Conservation (phyloP, 108 stramenopile genomes). For the Discostella pseudostelligera region DNA sequence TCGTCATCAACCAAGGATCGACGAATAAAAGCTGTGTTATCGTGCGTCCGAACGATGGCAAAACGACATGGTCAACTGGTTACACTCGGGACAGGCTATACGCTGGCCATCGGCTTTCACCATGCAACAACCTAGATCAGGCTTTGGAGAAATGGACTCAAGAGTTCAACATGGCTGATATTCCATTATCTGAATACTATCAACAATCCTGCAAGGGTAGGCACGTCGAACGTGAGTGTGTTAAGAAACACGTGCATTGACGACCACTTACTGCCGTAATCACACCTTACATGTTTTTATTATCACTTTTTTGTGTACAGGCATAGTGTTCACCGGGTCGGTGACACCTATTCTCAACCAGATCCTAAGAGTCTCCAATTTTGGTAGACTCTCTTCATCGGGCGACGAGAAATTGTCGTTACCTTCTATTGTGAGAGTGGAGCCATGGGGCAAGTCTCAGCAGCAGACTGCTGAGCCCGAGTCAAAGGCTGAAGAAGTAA, state of each 20-base stretch:
- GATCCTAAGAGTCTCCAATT: constrained; percentile 11
- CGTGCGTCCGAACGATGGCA: neutral
- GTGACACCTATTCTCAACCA: constrained; percentile 45
- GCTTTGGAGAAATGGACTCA: constrained; percentile 6
- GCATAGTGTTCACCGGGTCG: constrained; percentile 19
- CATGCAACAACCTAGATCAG: neutral
- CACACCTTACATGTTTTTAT: neutral
- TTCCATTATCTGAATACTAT: constrained; percentile 4
- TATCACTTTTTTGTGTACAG: neutral
- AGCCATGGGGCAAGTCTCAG: constrained; percentile 3
- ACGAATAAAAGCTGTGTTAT: neutral
- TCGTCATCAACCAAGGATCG: neutral
- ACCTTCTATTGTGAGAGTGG: constrained; percentile 7
- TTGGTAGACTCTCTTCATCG: neutral
- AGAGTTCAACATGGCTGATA: constrained; percentile 17
- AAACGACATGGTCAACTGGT: constrained; percentile 12
- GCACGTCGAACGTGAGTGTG: neutral
- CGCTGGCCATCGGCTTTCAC: neutral
- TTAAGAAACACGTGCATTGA: constrained; percentile 9
- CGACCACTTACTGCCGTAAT: neutral
- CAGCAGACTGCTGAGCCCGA: neutral
- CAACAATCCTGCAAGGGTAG: constrained; percentile 11
- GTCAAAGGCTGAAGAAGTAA: neutral
- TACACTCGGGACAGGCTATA: constrained; percentile 5
- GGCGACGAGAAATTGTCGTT: neutral